These are phyloP conservation scores for Bonia amplexicaulis DNA, from an alignment of 176 grass and related monocot genomes.

Conservation along the genomic window DNA sequence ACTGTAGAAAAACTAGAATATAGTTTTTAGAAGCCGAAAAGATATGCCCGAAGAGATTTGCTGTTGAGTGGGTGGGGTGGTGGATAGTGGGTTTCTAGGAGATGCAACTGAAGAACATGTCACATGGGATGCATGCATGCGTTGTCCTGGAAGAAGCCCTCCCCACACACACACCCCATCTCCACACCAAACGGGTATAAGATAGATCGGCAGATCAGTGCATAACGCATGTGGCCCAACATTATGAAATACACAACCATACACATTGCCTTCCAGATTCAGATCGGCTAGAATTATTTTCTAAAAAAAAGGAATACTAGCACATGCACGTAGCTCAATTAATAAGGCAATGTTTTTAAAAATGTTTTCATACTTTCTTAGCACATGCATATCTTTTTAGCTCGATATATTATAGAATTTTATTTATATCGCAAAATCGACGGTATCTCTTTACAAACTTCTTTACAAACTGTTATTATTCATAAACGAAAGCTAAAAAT, in stretches of 20 bases:
- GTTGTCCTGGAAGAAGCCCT: slow-evolving; percentile 35
- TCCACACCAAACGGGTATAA: slow-evolving; percentile 27
- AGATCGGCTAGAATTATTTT: slow-evolving; percentile 5
- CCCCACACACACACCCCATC: slow-evolving; percentile 33
- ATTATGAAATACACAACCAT: slow-evolving; percentile 12
- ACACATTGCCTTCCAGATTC: slow-evolving; percentile 27
- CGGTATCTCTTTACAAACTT: too few relatives aligned
- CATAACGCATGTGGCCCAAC: slow-evolving; percentile 44
- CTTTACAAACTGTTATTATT: too few relatives aligned
- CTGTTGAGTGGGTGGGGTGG: slow-evolving; percentile 43
- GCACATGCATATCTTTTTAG: too few relatives aligned
- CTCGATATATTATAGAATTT: too few relatives aligned
- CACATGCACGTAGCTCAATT: slow-evolving; percentile 14
- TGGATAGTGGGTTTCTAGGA: too few relatives aligned
- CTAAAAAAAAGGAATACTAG: not conserved
- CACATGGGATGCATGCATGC: slow-evolving; percentile 50
- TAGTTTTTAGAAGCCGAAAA: too few relatives aligned
- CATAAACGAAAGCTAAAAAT: too few relatives aligned
- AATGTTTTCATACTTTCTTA: too few relatives aligned
- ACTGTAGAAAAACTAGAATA: too few relatives aligned
- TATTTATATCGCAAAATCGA: too few relatives aligned
- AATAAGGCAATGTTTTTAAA: too few relatives aligned
- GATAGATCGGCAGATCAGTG: slow-evolving; percentile 36
- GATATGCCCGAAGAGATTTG: too few relatives aligned
- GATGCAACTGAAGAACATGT: slow-evolving; percentile 44